phyloP scores from a whole-genome alignment of 305 asterid species.

The Solanum hybrid region DNA sequence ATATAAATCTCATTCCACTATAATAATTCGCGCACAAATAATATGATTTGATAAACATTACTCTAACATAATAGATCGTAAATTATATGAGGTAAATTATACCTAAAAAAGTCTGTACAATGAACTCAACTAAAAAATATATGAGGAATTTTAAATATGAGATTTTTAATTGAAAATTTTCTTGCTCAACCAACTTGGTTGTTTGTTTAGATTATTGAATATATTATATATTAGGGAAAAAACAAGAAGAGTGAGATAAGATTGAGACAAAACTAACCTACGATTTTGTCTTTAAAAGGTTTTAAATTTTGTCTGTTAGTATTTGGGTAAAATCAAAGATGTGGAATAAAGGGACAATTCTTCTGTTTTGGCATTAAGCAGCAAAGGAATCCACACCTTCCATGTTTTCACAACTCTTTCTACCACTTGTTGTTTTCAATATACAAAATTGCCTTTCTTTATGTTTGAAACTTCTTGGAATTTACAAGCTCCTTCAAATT shows the following conservation, averaged over 20 bases:
- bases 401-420: not conserved
- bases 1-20: not conserved
- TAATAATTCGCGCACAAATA: not conserved
- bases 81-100: not conserved
- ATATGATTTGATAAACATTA: not conserved
- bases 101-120: not conserved
- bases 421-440: not conserved
- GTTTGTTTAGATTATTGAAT: not conserved
- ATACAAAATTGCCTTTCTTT: not conserved
- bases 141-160: not conserved
- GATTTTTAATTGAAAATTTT: not conserved
- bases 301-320: slow-evolving; percentile 23
- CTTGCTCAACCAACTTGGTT: not conserved
- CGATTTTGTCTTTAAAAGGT: slow-evolving; percentile 8
- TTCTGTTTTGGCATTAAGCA: slow-evolving; percentile 15
- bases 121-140: no score
- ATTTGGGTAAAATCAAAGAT: slow-evolving; percentile 16
- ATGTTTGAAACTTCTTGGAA: not conserved
- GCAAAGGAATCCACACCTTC: not conserved
- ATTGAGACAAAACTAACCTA: slow-evolving; percentile 5
- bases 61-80: not conserved
- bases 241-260: not conserved
- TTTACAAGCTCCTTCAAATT: not conserved
- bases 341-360: slow-evolving; percentile 17
- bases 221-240: not conserved